A percentile compares a stretch with the other conserved stretches of the same genome.
These are phyloP conservation scores for Aspergillus arachidicola DNA, from an alignment of 2,329 filamentous ascomycete species.

Conservation along the genomic window DNA sequence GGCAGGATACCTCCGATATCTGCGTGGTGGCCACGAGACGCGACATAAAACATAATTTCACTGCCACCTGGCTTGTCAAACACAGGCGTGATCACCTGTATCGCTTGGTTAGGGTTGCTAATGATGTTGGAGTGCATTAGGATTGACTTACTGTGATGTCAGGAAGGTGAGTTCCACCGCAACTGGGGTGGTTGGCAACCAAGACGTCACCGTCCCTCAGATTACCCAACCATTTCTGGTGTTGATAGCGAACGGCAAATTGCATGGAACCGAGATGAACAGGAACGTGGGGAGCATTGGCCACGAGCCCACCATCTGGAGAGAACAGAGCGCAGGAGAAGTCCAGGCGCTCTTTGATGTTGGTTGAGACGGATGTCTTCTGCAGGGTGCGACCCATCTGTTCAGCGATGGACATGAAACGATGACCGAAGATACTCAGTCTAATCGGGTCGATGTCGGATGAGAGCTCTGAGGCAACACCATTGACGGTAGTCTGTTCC, in stretches of 20 bases:
- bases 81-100: conserved; percentile 70
- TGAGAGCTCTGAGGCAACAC: conserved; percentile 12
- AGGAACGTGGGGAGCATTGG: conserved; percentile 71
- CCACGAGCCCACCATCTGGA: conserved; percentile 70
- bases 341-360: conserved; percentile 84
- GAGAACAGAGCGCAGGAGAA: conserved; percentile 84
- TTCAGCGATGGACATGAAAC: conserved; percentile 63
- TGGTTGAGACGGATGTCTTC: conserved; percentile 60
- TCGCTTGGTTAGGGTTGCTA: conserved; percentile 1
- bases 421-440: conserved; percentile 58
- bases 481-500: conserved; percentile 34
- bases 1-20: conserved; percentile 83
- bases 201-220: conserved; percentile 79
- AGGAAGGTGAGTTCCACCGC: conserved; percentile 79
- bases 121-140: background rate
- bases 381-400: conserved; percentile 62
- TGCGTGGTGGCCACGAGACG: conserved; percentile 77
- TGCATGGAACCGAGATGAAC: conserved; percentile 84
- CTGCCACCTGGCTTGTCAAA: conserved; percentile 65
- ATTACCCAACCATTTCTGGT: conserved; percentile 77
- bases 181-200: conserved; percentile 82
- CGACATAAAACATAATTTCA: conserved; percentile 79
- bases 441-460: conserved; percentile 53
- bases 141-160: conserved; percentile 69
- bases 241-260: conserved; percentile 78